Evolutionary conservation across 106 monocot genomes (phyloP).

Genomic region (Allium cepa): DNA sequence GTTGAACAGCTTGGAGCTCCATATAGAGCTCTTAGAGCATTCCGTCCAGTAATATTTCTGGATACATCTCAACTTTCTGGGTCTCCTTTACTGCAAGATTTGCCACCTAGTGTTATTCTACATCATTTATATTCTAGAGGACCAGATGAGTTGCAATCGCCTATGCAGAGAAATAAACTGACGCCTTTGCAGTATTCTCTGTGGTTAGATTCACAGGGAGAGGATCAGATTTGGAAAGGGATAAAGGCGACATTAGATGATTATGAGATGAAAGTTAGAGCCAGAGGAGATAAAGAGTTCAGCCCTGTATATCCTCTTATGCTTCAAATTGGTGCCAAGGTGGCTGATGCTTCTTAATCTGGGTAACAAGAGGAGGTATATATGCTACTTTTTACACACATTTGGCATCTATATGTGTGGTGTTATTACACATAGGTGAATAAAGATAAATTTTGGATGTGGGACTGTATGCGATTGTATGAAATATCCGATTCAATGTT

Average conservation of each 20-base stretch:
- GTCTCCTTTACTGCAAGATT: slow-evolving; percentile 62
- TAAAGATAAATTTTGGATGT: slow-evolving; percentile 1
- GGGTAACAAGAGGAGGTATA: background rate
- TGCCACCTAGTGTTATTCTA: slow-evolving; percentile 67
- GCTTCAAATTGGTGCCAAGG: slow-evolving; percentile 70
- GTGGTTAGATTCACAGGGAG: slow-evolving; percentile 94
- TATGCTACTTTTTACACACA: background rate
- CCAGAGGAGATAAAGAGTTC: slow-evolving; percentile 55
- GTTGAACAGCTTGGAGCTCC: slow-evolving; percentile 93
- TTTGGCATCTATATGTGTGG: background rate
- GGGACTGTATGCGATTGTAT: too few relatives aligned
- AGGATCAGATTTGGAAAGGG: slow-evolving; percentile 91
- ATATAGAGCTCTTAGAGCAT: slow-evolving; percentile 75
- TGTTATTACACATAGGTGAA: background rate
- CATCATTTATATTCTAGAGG: slow-evolving; percentile 91
- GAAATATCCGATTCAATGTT: too few relatives aligned
- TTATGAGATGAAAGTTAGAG: slow-evolving; percentile 57
- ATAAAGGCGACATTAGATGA: slow-evolving; percentile 84
- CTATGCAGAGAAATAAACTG: slow-evolving; percentile 76
- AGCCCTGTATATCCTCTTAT: slow-evolving; percentile 71
- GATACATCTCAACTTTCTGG: slow-evolving; percentile 59
- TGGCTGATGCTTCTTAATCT: slow-evolving; percentile 23
- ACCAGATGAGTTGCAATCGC: slow-evolving; percentile 76
- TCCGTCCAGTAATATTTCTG: slow-evolving; percentile 77
- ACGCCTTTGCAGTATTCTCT: slow-evolving; percentile 74